Evolutionary conservation across 352 stramenopile species (phyloP), one percentile per base, ranked within the genome.

Genomic region (Globisporangium sylvaticum): DNA sequence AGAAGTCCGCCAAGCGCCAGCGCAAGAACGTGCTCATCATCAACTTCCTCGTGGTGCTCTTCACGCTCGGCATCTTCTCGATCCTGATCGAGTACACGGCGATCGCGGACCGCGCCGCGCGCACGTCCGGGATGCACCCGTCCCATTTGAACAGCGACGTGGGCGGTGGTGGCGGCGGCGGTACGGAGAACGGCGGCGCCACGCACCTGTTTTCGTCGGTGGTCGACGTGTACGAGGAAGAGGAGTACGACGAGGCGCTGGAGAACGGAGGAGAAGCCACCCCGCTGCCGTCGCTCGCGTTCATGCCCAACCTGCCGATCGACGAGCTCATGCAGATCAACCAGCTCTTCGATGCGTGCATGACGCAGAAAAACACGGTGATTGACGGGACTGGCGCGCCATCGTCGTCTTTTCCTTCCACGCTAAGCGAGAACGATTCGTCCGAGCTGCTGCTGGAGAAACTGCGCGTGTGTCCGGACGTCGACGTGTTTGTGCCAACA

Each of bases 401-500:
- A 6, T 58, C 53, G 0, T 39, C 27, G 6, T 58, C 27, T 18
- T 58, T 58, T 12, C 53, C 53, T 9, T 58, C 32, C 18, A 58
- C 1, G 5, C 29, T 58, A 15, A 39, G 18, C 7, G 25, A 57
- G 46, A 29, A 1, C 24, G 59, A 44, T 22, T 18, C 37, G 14
- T 9, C 50, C 6, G 15, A 52, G 37, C 27, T 42, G 8, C 27
- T 58, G 27, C 53, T 58, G 2, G 32, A 58, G 53, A 58, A 31
- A 8, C 15, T 58, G 27, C 53, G 53, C 12, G 27, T 22, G 37
- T 93, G 84, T 54, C 77, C 82, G 0, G 75, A 81, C 48, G 68
- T 92, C 27, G 84, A 92, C 65, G 74, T 92, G 22, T 91, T 84
- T 67, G 65, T 88, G n/a, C 81, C 84, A 4, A 15, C 62, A 7